Base-by-base conservation (phyloP, 768 basidiomycete genomes). In the Auriscalpium orientale region DNA sequence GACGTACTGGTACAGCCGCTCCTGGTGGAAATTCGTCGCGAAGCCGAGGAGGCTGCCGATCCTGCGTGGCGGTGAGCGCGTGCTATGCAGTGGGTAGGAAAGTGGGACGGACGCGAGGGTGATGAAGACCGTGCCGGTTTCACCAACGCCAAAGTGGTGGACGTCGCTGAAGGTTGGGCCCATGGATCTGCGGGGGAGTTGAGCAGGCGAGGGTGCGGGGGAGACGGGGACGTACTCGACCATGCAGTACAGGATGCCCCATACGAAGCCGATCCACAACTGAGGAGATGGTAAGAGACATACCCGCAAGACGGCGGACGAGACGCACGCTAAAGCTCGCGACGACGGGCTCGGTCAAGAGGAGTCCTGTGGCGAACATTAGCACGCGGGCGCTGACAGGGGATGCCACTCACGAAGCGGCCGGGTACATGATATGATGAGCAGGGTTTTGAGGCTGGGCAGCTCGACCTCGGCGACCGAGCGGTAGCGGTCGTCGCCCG, bases 261-360 rank as follows among this genome's bases (percentile, higher is more conserved):
- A 92, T 0, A 79, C 77, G 56, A 91, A 82, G 51, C 83, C 82
- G 34, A 83, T 70, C 85, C 84, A 86, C n/a, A 86, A 64, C 84
- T 88, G 67, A 16, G 34, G 13, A 28, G 1, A 44, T 5, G 22
- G 22, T 4, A 12, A 11, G 12, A 11, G 7, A 8, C 43, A 16
- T 18, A 13, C 33, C 2, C 22, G 34, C 1, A n/a, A 18, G 46
- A 34, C 40, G 21, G 12, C 20, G 18, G 13, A 11, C 21, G 16
- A 22, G 8, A 69, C 80, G 38, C 65, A 88, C 87, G 64, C 82
- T 85, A 64, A 92, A 87, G 62, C 82, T 83, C 3, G 78, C 70
- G 8, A 92, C 89, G 37, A 85, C 77, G 0, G 87, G 87, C 65
- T 94, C 92, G 0, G 86, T 87, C 13, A 79, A 57, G 57, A 90